phyloP scores from a whole-genome alignment of 2,329 filamentous ascomycete genomes.

The Nothophoma quercina region DNA sequence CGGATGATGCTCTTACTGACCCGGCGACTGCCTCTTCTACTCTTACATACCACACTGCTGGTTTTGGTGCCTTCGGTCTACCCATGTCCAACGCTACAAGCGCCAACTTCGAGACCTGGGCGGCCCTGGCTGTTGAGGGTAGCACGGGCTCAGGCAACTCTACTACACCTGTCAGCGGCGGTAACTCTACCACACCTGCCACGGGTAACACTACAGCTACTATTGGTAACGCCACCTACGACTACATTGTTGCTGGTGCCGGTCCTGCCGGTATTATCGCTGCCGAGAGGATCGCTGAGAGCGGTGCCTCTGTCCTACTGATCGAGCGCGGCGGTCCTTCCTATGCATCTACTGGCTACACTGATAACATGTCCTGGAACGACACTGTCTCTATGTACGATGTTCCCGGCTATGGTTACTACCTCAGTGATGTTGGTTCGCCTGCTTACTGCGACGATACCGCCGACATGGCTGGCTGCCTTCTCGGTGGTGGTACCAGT shows the following conservation, averaged over 20 bases:
- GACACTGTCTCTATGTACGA: conserved; percentile 48
- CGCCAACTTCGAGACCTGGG: conserved; percentile 45
- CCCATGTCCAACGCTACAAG: conserved; percentile 38
- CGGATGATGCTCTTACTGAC: conserved; percentile 34
- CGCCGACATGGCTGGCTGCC: conserved; percentile 74
- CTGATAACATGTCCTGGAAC: conserved; percentile 43
- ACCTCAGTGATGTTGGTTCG: conserved; percentile 39
- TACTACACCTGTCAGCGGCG: conserved; percentile 36
- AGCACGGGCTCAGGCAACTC: conserved; percentile 32
- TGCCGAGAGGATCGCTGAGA: conserved; percentile 67
- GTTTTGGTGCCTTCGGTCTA: conserved; percentile 45
- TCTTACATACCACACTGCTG: conserved; percentile 42
- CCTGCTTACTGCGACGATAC: conserved; percentile 65
- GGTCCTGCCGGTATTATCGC: conserved; percentile 67
- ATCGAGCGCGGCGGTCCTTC: conserved; percentile 54
- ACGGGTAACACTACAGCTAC: conserved; percentile 45
- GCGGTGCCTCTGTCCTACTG: conserved; percentile 69
- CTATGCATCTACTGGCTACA: conserved; percentile 38
- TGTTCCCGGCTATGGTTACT: conserved; percentile 48
- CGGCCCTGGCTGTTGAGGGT: conserved; percentile 39
- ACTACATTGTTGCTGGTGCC: conserved; percentile 69
- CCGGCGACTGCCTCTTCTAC: conserved; percentile 30
- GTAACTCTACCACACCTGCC: conserved; percentile 31
- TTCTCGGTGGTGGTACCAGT: conserved; percentile 71
- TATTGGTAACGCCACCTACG: conserved; percentile 55